These are phyloP conservation scores for Penicillium griseofulvum DNA, from an alignment of 2,329 filamentous ascomycete species.

Conservation along the genomic window DNA sequence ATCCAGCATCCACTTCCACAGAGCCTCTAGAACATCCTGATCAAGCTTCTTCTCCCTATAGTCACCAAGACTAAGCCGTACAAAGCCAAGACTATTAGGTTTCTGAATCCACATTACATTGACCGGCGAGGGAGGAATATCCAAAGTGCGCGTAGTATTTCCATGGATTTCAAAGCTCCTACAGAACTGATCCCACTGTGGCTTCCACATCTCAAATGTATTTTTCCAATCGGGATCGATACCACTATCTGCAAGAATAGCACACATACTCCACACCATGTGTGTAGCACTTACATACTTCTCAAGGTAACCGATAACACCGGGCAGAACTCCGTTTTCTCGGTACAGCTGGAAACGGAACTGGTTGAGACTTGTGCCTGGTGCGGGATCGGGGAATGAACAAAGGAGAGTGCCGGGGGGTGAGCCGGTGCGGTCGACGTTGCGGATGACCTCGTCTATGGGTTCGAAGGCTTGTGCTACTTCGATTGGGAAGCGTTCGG, in stretches of 20 bases:
- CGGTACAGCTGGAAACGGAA: slow-evolving; percentile 1
- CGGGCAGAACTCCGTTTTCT: neutral
- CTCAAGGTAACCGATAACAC: neutral
- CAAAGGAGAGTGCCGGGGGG: neutral
- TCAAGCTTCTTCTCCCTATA: neutral
- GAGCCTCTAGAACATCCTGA: neutral
- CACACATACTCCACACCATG: slow-evolving; percentile 3
- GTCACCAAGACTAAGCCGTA: neutral
- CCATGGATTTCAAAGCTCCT: neutral
- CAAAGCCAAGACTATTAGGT: neutral
- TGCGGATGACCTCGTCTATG: neutral
- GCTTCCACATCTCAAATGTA: neutral
- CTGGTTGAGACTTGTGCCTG: neutral
- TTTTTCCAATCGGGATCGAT: neutral
- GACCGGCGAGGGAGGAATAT: neutral
- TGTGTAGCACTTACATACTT: neutral
- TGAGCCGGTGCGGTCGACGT: neutral
- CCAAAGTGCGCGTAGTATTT: neutral
- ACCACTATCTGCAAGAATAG: neutral
- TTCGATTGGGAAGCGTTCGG: neutral
- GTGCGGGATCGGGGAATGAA: neutral
- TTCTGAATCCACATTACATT: neutral
- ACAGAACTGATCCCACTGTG: neutral
- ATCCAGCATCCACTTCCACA: neutral
- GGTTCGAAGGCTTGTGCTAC: neutral